phyloP scores from a whole-genome alignment of 225 moss, liverwort and hornwort species.

The Bryoerythrophyllum caledonicum region DNA sequence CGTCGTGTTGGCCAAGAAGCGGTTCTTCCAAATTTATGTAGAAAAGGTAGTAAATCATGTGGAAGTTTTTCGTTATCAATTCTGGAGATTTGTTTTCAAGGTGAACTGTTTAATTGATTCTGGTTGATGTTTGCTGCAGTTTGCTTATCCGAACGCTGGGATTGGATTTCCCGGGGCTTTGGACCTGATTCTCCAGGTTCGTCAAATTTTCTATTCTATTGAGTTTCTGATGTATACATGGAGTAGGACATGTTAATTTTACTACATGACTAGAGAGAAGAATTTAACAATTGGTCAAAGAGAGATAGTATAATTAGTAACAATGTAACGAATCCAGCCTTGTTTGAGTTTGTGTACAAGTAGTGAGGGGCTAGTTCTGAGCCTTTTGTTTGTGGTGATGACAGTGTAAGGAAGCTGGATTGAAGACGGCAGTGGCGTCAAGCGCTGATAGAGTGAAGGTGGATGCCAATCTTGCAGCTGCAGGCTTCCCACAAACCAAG shows the following conservation, averaged over 20 bases:
- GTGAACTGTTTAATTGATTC: background rate
- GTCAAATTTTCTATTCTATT: too few species aligned
- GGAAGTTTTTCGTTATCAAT: background rate
- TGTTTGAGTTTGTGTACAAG: background rate
- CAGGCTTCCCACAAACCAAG: conserved; percentile 79
- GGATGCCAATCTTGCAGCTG: conserved; percentile 94
- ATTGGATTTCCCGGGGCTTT: conserved; percentile 88
- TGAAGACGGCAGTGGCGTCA: conserved; percentile 92
- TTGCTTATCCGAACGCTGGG: conserved; percentile 69
- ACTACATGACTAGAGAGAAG: too few species aligned
- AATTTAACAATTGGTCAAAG: too few species aligned
- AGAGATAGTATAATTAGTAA: too few species aligned
- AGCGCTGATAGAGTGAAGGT: conserved; percentile 96
- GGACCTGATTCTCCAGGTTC: conserved; percentile 60
- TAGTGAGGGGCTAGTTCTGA: background rate
- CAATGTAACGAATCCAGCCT: too few species aligned
- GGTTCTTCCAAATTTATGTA: conserved; percentile 87
- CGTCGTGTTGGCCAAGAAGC: conserved; percentile 55
- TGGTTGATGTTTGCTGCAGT: conserved; percentile 40
- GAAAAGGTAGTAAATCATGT: conserved; percentile 48
- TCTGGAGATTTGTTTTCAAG: background rate
- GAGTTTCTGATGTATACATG: too few species aligned
- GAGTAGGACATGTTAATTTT: too few species aligned
- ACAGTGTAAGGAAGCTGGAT: conserved; percentile 88
- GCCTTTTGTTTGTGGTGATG: conserved; percentile 8